Evolutionary conservation across 2,329 filamentous ascomycete species (phyloP), one percentile per base, ranked within the genome.

Genomic region (Beauveria sp.): DNA sequence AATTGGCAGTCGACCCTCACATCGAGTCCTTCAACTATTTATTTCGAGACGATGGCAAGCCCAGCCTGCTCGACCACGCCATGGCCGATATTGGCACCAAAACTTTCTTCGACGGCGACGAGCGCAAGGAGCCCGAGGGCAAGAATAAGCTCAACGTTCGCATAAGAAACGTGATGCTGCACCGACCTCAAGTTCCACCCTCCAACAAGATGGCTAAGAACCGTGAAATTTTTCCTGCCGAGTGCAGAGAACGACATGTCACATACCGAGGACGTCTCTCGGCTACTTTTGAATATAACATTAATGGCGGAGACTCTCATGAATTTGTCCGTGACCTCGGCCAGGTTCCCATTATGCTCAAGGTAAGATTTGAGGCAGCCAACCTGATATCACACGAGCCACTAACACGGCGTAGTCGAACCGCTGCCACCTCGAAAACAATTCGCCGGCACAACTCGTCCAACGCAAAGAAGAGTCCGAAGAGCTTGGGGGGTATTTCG

Each of bases 1-100:
- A 93, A 69, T 84, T 84, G 64, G 90, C 93, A n/a, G 87, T 98
- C 63, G 83, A 90, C 66, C 95, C 95, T 55, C 95, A 99, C 75
- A 89, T 98, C 69, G 88, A 97, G 70, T 95, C 95, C 7, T 99
- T 97, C 84, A 96, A 99, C 79, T 87, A 87, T 58, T 82, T 98
- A 53, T 96, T 97, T 72, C 84, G 87, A 38, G 80, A 83, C 62
- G 83, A 88, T 74, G 91, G 90, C 55, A 76, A 74, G 65, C 73
- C 72, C 16, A 75, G 79, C 49, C 73, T 86, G 62, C 70, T 99
- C 60, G 84, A 89, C 55, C 87, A 91, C 66, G 92, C 83, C 14
- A 74, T 98, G 64, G 85, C 84, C 70, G 95, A 99, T 72, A 98
- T 99, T 76, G 95, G 93, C 69, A 89, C 85, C 65, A 96, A 93